phyloP scores from a whole-genome alignment of 805 yeast species.

The Metschnikowia cerradonensis region DNA sequence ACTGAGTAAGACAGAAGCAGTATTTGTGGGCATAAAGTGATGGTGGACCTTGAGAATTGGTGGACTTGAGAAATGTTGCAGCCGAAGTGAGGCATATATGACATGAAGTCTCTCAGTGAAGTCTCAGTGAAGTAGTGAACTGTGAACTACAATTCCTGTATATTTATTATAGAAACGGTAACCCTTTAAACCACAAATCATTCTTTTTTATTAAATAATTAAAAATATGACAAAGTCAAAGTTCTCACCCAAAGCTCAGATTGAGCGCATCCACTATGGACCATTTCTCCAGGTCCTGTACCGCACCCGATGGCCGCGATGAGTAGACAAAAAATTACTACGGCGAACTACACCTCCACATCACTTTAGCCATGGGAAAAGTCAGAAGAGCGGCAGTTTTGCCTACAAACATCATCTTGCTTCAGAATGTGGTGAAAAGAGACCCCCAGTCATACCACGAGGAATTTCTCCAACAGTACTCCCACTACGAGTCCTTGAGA shows the following conservation, averaged over 20 bases:
- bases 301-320: slow-evolving; percentile 12
- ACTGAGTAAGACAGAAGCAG: slow-evolving; percentile 3
- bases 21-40: background rate
- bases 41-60: too few relatives aligned
- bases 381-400: slow-evolving; percentile 87
- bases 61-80: background rate
- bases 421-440: slow-evolving; percentile 88
- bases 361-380: slow-evolving; percentile 59
- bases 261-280: background rate
- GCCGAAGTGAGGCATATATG: too few relatives aligned
- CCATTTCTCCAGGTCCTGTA: slow-evolving; percentile 4
- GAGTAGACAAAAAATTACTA: slow-evolving; percentile 8
- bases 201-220: too few relatives aligned
- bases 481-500: slow-evolving; percentile 86
- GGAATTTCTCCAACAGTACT: slow-evolving; percentile 87
- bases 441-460: slow-evolving; percentile 94
- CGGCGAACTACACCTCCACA: background rate
- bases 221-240: too few relatives aligned
- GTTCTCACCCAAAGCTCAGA: too few relatives aligned
- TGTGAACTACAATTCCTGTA: too few relatives aligned
- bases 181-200: too few relatives aligned
- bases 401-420: slow-evolving; percentile 85
- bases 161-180: too few relatives aligned
- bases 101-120: too few relatives aligned
- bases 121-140: too few relatives aligned